A percentile compares a stretch with the other conserved stretches of the same genome.
phyloP scores from a whole-genome alignment of 2,329 filamentous ascomycete genomes.

The Botryotinia narcissicola region DNA sequence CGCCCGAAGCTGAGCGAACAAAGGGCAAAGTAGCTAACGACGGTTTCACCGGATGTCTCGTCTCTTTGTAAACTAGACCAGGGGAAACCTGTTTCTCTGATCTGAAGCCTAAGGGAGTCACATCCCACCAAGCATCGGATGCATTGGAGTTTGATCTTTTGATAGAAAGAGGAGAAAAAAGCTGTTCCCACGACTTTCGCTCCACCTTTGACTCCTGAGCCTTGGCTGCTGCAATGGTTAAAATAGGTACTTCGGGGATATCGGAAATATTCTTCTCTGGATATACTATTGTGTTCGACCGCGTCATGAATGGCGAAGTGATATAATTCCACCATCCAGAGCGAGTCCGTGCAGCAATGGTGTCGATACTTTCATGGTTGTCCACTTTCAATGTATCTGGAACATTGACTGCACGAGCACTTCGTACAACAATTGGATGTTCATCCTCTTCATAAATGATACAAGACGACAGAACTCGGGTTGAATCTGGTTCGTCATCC shows the following conservation, averaged over 20 bases:
- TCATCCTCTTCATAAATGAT: conserved; percentile 72
- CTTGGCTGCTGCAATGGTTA: conserved; percentile 37
- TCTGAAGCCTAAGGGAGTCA: conserved; percentile 21
- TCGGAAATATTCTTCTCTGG: conserved; percentile 22
- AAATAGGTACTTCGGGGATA: conserved; percentile 38
- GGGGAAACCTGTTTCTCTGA: conserved; percentile 25
- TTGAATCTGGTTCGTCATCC: conserved; percentile 33
- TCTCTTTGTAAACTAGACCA: conserved; percentile 27
- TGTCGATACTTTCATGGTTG: conserved; percentile 34
- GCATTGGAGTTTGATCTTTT: conserved; percentile 34
- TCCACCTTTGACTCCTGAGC: conserved; percentile 31
- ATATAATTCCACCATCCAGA: conserved; percentile 80
- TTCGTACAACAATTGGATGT: conserved; percentile 43
- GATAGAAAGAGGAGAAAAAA: conserved; percentile 37
- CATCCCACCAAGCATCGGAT: conserved; percentile 43
- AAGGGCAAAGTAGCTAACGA: conserved; percentile 33
- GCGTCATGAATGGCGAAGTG: conserved; percentile 62
- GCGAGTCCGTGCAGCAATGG: conserved; percentile 43
- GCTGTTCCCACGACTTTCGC: conserved; percentile 36
- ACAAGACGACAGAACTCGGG: conserved; percentile 44
- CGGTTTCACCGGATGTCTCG: conserved; percentile 34
- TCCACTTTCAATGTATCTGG: conserved; percentile 23
- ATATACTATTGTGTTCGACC: conserved; percentile 38
- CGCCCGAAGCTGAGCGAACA: conserved; percentile 28
- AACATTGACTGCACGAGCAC: conserved; percentile 41